phyloP scores from a whole-genome alignment of 2,329 filamentous ascomycete genomes.

The Alternaria ethzedia region DNA sequence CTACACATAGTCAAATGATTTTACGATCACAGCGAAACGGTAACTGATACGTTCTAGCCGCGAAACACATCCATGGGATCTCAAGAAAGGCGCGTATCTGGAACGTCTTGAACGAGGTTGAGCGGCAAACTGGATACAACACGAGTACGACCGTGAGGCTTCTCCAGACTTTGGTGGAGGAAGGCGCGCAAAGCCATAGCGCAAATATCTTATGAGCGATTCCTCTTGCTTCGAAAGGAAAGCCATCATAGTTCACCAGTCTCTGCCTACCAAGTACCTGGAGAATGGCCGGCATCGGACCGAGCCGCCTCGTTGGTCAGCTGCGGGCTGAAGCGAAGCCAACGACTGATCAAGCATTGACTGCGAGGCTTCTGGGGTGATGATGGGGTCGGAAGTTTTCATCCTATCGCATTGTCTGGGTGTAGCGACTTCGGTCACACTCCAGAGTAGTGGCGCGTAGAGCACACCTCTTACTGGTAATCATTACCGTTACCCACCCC shows the following conservation, averaged over 20 bases:
- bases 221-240: neutral
- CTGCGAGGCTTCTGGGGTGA: neutral
- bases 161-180: conserved; percentile 35
- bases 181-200: neutral
- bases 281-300: neutral
- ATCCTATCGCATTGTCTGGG: neutral
- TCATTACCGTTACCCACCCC: neutral
- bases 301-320: neutral
- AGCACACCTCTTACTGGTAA: neutral
- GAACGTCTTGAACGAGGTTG: conserved; percentile 41
- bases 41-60: conserved; percentile 24
- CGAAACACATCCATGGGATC: conserved; percentile 43
- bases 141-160: conserved; percentile 35
- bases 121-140: conserved; percentile 41
- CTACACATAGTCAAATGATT: neutral
- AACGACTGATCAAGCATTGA: neutral
- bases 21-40: neutral
- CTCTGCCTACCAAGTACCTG: neutral
- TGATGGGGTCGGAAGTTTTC: neutral
- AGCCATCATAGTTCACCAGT: neutral
- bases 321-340: neutral
- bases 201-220: neutral
- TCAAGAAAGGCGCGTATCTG: conserved; percentile 43
- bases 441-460: neutral
- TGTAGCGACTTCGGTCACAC: neutral